phyloP scores from a whole-genome alignment of 2,329 filamentous ascomycete genomes.

The Arthrinium phaeospermum region DNA sequence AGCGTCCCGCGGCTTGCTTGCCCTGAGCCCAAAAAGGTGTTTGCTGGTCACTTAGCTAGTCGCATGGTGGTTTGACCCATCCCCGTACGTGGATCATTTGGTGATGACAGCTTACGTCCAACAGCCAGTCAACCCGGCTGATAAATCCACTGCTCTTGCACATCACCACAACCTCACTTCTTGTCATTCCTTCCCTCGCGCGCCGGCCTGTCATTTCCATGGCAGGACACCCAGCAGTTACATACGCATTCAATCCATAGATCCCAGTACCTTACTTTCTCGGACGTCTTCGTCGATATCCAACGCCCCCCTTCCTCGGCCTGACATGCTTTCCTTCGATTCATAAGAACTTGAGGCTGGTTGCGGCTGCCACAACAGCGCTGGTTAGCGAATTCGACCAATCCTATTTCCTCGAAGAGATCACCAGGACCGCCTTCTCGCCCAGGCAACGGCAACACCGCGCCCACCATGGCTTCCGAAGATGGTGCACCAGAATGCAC shows the following conservation, averaged over 20 bases:
- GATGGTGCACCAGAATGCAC: constrained; percentile 50
- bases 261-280: neutral
- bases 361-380: constrained; percentile 5
- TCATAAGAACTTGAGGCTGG: constrained; percentile 7
- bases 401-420: neutral
- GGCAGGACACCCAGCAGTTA: neutral
- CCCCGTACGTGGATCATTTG: constrained; percentile 11
- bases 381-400: neutral
- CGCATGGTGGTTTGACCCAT: constrained; percentile 10
- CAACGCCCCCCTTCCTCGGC: neutral
- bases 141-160: constrained; percentile 8
- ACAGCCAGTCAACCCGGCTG: neutral
- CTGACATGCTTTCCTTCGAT: constrained; percentile 12
- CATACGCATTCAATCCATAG: neutral
- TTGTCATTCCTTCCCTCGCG: constrained; percentile 6
- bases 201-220: neutral
- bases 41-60: constrained; percentile 6
- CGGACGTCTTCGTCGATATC: neutral
- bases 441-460: neutral
- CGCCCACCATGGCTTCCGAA: constrained; percentile 22
- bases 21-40: constrained; percentile 8
- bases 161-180: constrained; percentile 16
- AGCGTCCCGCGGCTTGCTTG: constrained; percentile 5
- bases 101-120: constrained; percentile 15
- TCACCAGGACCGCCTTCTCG: neutral